Evolutionary conservation across 2,329 filamentous ascomycete genomes (phyloP).

Genomic region (Xylariaceae sp.): DNA sequence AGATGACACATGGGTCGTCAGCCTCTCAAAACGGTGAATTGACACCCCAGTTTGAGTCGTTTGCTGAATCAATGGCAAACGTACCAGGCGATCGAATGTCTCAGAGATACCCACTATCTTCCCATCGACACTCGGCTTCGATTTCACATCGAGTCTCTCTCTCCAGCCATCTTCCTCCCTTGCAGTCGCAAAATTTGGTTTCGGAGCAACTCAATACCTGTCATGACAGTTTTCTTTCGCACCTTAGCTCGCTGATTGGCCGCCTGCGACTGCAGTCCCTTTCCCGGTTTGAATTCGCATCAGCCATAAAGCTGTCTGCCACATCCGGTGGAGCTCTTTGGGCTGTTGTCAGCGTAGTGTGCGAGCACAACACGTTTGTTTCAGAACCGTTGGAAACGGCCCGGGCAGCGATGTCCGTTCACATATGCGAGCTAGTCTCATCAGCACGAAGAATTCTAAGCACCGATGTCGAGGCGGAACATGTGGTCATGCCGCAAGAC

Average conservation of each 20-base stretch:
- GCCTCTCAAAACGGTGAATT: constrained; percentile 34
- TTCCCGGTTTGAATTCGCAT: constrained; percentile 75
- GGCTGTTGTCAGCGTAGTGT: constrained; percentile 76
- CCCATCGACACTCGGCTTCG: constrained; percentile 48
- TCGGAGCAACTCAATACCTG: constrained; percentile 75
- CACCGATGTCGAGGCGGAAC: constrained; percentile 65
- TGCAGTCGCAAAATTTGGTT: constrained; percentile 68
- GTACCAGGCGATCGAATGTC: constrained; percentile 31
- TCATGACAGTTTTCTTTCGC: constrained; percentile 85
- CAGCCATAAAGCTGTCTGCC: constrained; percentile 79
- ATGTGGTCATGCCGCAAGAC: constrained; percentile 76
- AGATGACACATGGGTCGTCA: constrained; percentile 32
- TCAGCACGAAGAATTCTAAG: constrained; percentile 77
- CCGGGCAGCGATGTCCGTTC: constrained; percentile 72
- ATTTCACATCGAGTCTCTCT: constrained; percentile 74
- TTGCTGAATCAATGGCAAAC: constrained; percentile 36
- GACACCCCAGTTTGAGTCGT: constrained; percentile 46
- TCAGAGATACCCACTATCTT: constrained; percentile 34
- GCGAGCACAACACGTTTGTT: constrained; percentile 68
- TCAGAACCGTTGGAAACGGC: constrained; percentile 64
- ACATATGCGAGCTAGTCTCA: constrained; percentile 74
- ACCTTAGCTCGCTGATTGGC: constrained; percentile 90
- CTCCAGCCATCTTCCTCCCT: constrained; percentile 60
- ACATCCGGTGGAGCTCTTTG: constrained; percentile 76
- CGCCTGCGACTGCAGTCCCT: constrained; percentile 87